Evolutionary conservation across 257 asterid genomes (phyloP).

Genomic region (Plectranthus barbatus): DNA sequence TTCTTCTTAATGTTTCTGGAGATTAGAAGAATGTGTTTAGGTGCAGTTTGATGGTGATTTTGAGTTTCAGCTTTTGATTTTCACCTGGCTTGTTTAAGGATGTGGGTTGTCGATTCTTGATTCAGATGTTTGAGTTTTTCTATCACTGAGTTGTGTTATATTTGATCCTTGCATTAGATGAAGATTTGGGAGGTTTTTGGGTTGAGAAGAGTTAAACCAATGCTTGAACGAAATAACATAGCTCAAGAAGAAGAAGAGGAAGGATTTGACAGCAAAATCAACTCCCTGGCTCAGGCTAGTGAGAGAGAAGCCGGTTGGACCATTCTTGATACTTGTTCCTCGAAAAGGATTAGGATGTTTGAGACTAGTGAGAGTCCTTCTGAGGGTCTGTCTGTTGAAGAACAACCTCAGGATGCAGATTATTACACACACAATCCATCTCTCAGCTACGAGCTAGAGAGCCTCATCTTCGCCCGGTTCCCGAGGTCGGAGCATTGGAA

Average conservation of each 20-base stretch:
- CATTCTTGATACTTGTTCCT: slow-evolving; percentile 11
- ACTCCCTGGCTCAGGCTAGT: slow-evolving; percentile 14
- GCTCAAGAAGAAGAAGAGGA: slow-evolving; percentile 20
- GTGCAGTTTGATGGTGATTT: not conserved
- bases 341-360: slow-evolving; percentile 23
- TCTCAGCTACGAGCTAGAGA: slow-evolving; percentile 56
- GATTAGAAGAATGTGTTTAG: not conserved
- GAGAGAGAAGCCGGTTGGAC: slow-evolving; percentile 7
- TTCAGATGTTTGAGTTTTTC: not conserved
- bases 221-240: slow-evolving; percentile 21
- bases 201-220: slow-evolving; percentile 14
- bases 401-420: slow-evolving; percentile 91
- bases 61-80: not conserved
- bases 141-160: too few species aligned
- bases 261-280: slow-evolving; percentile 1
- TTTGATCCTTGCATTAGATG: not conserved
- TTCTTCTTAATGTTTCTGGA: not conserved
- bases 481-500: slow-evolving; percentile 66
- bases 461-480: slow-evolving; percentile 55
- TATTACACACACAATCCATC: slow-evolving; percentile 37
- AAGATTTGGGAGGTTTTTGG: slow-evolving; percentile 9
- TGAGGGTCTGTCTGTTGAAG: slow-evolving; percentile 11
- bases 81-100: not conserved
- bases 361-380: slow-evolving; percentile 2
- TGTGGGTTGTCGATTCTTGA: too few species aligned